Evolutionary conservation across 2,329 filamentous ascomycete species (phyloP).

Genomic region (Apiospora marii): DNA sequence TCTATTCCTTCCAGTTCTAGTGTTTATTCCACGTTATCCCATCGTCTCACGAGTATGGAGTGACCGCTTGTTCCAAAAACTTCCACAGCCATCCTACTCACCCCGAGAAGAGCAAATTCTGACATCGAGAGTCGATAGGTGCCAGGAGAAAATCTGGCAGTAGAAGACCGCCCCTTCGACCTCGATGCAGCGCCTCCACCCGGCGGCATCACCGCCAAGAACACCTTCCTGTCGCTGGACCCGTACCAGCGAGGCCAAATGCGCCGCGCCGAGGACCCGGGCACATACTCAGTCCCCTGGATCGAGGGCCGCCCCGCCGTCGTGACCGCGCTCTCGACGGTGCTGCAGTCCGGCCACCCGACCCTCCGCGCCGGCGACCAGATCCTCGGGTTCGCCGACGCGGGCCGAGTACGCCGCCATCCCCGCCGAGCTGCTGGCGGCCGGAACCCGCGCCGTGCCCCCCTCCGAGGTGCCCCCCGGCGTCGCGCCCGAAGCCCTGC

Average conservation of each 20-base stretch:
- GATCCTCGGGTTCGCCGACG: neutral
- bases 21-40: no score
- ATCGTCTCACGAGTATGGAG: no score
- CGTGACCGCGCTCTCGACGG: conserved; percentile 66
- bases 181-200: conserved; percentile 64
- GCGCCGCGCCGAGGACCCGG: conserved; percentile 51
- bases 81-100: no score
- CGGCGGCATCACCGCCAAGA: conserved; percentile 74
- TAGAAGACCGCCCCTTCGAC: conserved; percentile 75
- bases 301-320: conserved; percentile 64
- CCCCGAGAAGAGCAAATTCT: no score
- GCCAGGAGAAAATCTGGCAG: conserved; percentile 72
- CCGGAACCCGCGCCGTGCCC: conserved; percentile 60
- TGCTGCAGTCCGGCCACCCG: conserved; percentile 68
- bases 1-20: no score
- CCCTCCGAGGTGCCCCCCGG: no score
- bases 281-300: conserved; percentile 59
- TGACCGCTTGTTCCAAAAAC: no score
- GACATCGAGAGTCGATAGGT: no score
- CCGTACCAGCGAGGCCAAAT: conserved; percentile 86
- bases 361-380: neutral
- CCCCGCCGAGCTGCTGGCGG: neutral
- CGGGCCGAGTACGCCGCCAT: neutral
- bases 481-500: neutral
- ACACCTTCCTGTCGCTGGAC: conserved; percentile 80